Evolutionary conservation across 495 filamentous ascomycete species (phyloP).

Genomic region (Neurospora sp.): DNA sequence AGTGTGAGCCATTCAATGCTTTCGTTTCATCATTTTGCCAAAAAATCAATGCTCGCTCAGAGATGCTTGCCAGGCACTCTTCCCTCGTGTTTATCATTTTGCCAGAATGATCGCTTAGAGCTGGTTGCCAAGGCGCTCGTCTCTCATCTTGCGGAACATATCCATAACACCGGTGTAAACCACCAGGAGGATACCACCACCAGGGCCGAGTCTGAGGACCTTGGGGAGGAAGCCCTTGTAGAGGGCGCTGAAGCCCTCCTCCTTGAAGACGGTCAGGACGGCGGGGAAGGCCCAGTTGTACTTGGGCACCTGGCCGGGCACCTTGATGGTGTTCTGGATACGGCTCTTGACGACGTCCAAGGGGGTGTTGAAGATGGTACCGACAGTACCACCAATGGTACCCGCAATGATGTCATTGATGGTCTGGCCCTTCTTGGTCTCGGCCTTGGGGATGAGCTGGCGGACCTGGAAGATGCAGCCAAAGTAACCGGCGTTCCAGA

Average conservation of each 20-base stretch:
- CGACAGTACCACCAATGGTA: conserved; percentile 77
- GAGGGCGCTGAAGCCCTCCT: conserved; percentile 84
- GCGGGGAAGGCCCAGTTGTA: conserved; percentile 97
- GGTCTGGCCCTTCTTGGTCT: conserved; percentile 72
- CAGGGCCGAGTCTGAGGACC: conserved; percentile 42
- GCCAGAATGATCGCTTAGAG: neutral
- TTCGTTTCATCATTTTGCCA: neutral
- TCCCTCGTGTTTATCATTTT: neutral
- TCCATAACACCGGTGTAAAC: conserved; percentile 93
- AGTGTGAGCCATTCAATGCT: neutral
- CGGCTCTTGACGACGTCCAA: conserved; percentile 97
- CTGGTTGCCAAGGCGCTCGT: conserved; percentile 2
- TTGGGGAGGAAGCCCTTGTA: conserved; percentile 98
- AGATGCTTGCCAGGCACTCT: neutral
- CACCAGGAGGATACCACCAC: conserved; percentile 71
- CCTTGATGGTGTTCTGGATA: conserved; percentile 84
- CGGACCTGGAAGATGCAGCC: conserved; percentile 96
- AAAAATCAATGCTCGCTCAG: neutral
- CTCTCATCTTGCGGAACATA: conserved; percentile 51
- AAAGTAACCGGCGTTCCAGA: conserved; percentile 98
- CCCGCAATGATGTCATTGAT: conserved; percentile 82
- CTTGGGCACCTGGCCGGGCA: conserved; percentile 71
- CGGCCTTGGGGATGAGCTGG: conserved; percentile 62
- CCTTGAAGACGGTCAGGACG: conserved; percentile 73
- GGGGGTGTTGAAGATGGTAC: conserved; percentile 91